These are phyloP conservation scores for Russula ochroleuca DNA, from an alignment of 768 basidiomycete genomes.

Conservation along the genomic window DNA sequence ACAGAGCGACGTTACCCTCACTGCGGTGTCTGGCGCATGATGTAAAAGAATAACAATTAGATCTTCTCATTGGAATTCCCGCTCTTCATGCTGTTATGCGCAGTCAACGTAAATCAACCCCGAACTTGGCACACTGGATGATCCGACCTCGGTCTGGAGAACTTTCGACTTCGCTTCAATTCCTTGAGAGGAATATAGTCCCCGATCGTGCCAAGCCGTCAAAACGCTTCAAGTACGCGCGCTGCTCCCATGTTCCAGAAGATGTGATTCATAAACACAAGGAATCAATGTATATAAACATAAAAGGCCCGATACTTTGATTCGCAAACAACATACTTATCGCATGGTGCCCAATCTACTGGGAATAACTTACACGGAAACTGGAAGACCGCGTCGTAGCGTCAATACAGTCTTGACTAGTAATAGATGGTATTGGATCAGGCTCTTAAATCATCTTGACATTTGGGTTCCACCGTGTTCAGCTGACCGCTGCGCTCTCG, in stretches of 20 bases:
- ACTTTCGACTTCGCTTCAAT: neutral
- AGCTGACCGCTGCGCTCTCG: conserved; percentile 31
- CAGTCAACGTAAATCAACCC: neutral
- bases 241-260: neutral
- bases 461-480: neutral
- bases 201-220: neutral
- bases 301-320: conserved; percentile 6
- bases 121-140: neutral
- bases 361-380: conserved; percentile 10
- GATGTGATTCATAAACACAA: neutral
- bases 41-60: neutral
- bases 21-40: too few relatives aligned
- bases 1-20: too few relatives aligned
- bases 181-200: neutral
- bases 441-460: neutral
- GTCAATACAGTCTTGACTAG: neutral
- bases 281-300: conserved; percentile 16
- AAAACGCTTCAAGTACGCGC: neutral
- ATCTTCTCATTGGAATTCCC: conserved; percentile 1
- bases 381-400: neutral
- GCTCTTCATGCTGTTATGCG: neutral
- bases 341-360: conserved; percentile 6
- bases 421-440: neutral
- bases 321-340: neutral
- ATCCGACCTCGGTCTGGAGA: neutral